Percentiles rank a stretch among this genome's conserved stretches.
These are phyloP conservation scores for Aspergillus oerlinghausenensis DNA, from an alignment of 2,329 filamentous ascomycete genomes.

Conservation along the genomic window DNA sequence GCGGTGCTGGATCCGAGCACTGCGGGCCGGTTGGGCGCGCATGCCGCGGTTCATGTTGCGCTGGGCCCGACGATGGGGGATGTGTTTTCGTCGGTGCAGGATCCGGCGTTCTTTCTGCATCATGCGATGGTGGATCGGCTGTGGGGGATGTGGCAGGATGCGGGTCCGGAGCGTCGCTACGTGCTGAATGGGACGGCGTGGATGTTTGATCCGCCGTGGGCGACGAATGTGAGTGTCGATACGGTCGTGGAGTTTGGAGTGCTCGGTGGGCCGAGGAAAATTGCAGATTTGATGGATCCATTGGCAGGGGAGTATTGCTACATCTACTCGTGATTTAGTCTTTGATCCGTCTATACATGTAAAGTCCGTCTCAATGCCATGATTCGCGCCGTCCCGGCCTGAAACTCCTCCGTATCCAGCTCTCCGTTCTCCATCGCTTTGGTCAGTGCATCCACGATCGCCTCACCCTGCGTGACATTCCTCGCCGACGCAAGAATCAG, in stretches of 20 bases:
- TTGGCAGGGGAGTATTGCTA: slow-evolving; percentile 12
- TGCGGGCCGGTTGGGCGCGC: neutral
- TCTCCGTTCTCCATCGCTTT: slow-evolving; percentile 16
- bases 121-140: neutral
- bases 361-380: slow-evolving; percentile 3
- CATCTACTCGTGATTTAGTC: slow-evolving; percentile 8
- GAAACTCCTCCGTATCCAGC: slow-evolving; percentile 10
- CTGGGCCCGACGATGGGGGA: neutral
- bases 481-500: slow-evolving; percentile 24
- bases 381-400: slow-evolving; percentile 15
- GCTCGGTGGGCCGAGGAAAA: slow-evolving; percentile 6
- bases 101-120: neutral
- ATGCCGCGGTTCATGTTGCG: neutral
- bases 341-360: too few species aligned
- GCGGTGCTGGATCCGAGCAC: neutral
- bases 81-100: neutral
- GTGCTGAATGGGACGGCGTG: slow-evolving; percentile 17
- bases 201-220: slow-evolving; percentile 15
- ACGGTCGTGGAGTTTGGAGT: slow-evolving; percentile 18
- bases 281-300: slow-evolving; percentile 19
- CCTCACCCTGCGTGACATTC: slow-evolving; percentile 27
- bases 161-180: neutral
- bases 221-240: slow-evolving; percentile 8
- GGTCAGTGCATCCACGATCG: slow-evolving; percentile 16
- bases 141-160: neutral